Base-by-base conservation (phyloP, 164 flowering plant genomes). In the Stephania japonica region DNA sequence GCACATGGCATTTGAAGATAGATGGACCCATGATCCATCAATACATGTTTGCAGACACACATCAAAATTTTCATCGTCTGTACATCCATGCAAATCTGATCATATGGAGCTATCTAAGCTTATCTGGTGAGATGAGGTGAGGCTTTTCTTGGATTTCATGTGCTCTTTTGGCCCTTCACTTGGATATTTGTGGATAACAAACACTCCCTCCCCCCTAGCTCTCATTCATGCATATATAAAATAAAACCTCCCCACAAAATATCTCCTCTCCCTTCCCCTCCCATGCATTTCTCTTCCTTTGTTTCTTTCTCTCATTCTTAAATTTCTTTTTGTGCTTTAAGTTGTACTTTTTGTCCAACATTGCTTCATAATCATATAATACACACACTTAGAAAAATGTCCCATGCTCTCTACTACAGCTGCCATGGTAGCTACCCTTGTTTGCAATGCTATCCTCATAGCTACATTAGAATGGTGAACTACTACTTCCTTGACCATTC, bases 151-250 rank as follows among this genome's bases (percentile, higher is more conserved):
- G 89, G 90, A 87, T 88, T 81, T 70, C 92, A 77, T 50, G 70
- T 81, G 83, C 85, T 70, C 65, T 88, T 85, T 88, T 85, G 89
- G 91, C 94, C 94, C 85, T 87, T 85, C 92, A 76, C 88, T 88
- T 76, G 47, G 91, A 90, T 90, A 81, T 80, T 87, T 80, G 38
- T 74, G 85, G 90, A 87, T 85, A 86, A 41, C 42, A 64, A 64
- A 32, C 83, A 83, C 77, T 10, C 63, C 23, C 69, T 21, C 53
- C 53, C 61, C 38, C 65, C 75, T 67, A 42, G 14, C 68, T 63
- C 16, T 19, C 43, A 19, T 21, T 38, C 32, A 56, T 67, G 64
- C 67, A 74, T 8, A 70, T n/a, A n/a, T n/a, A n/a, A n/a, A n/a
- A n/a, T n/a, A 21, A 50, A 21, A 24, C 41, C 38, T 3, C 38